Evolutionary conservation across 2,329 filamentous ascomycete species (phyloP).

Genomic region (Fusarium mundagurra): DNA sequence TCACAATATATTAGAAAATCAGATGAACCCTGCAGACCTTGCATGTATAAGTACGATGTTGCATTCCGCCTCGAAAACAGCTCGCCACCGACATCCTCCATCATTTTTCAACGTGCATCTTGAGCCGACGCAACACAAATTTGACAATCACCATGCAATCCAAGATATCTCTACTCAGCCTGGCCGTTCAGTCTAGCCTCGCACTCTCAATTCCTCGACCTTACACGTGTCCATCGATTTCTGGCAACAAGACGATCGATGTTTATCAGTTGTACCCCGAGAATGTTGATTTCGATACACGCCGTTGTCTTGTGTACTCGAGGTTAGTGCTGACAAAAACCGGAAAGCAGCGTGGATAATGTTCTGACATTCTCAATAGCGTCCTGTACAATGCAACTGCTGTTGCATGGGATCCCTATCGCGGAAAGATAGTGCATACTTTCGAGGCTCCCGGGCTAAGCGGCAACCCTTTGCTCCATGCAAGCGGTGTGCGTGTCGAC

Average conservation of each 20-base stretch:
- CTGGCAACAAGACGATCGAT: background rate
- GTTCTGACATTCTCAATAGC: background rate
- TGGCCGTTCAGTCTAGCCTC: background rate
- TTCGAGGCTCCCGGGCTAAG: constrained; percentile 46
- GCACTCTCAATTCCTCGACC: background rate
- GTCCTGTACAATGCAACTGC: constrained; percentile 8
- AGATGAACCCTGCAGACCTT: background rate
- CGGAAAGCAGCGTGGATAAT: too few species aligned
- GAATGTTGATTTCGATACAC: constrained; percentile 15
- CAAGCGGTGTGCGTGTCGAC: constrained; percentile 51
- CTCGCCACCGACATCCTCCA: background rate
- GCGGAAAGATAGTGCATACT: constrained; percentile 36
- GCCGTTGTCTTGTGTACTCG: constrained; percentile 4
- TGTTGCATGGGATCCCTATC: constrained; percentile 15
- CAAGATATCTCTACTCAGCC: background rate
- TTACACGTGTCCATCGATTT: background rate
- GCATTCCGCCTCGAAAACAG: background rate
- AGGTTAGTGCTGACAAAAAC: too few species aligned
- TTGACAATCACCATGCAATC: background rate
- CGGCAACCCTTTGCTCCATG: constrained; percentile 14
- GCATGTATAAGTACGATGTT: background rate
- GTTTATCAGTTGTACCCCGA: constrained; percentile 8
- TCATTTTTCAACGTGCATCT: background rate
- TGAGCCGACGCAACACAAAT: too few species aligned
- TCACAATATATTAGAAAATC: background rate